Conservation (phyloP, 2,329 filamentous ascomycete genomes). For the Colletotrichum sp. region DNA sequence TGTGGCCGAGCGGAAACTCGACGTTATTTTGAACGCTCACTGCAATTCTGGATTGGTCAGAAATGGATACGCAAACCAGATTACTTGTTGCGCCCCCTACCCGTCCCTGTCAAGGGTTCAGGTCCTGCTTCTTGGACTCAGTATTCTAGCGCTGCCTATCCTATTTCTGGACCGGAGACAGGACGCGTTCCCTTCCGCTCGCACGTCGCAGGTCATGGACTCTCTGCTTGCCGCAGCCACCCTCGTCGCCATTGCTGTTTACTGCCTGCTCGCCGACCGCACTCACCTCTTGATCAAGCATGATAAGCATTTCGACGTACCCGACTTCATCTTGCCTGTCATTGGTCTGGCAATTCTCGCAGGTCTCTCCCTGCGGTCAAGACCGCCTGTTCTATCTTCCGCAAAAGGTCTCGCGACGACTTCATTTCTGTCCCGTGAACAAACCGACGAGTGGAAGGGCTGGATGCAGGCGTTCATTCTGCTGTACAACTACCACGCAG, state of each 20-base stretch:
- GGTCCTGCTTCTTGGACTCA: conserved; percentile 25
- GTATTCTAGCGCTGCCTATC: conserved; percentile 12
- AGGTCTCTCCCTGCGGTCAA: conserved; percentile 4
- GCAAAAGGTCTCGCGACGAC: not conserved
- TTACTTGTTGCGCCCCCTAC: conserved; percentile 60
- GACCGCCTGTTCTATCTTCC: not conserved
- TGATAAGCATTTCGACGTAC: conserved; percentile 47
- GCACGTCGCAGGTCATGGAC: conserved; percentile 6
- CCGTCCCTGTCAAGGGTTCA: conserved; percentile 26
- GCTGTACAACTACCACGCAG: conserved; percentile 62
- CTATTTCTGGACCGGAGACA: conserved; percentile 7
- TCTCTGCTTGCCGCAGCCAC: conserved; percentile 32
- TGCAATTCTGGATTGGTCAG: conserved; percentile 49
- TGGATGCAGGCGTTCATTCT: conserved; percentile 63
- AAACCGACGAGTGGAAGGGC: conserved; percentile 71
- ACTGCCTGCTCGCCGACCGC: conserved; percentile 60
- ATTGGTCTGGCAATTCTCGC: conserved; percentile 29
- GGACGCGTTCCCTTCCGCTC: conserved; percentile 29
- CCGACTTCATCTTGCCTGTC: conserved; percentile 25
- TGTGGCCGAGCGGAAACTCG: conserved; percentile 47
- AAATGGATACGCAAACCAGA: conserved; percentile 46
- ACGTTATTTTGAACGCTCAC: conserved; percentile 57
- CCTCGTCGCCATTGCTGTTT: conserved; percentile 30
- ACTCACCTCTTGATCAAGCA: conserved; percentile 58
- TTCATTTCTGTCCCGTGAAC: conserved; percentile 50